phyloP scores from a whole-genome alignment of 2,329 filamentous ascomycete species.

The Endothia cerciana region DNA sequence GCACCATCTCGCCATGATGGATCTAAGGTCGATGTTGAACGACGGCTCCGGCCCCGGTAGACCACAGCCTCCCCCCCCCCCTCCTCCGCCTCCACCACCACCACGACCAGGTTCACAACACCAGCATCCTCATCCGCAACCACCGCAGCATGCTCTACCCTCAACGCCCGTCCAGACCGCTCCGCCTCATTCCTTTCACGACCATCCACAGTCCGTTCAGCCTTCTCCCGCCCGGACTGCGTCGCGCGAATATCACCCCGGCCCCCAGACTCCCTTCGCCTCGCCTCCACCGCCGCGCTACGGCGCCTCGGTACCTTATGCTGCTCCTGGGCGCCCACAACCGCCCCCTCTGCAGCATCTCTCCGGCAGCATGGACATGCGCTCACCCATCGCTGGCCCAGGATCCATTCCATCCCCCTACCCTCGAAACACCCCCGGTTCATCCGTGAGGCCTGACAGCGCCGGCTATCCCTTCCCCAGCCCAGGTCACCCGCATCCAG shows the following conservation, averaged over 20 bases:
- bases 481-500: slow-evolving; percentile 41
- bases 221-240: slow-evolving; percentile 52
- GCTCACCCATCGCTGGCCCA: slow-evolving; percentile 53
- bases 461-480: slow-evolving; percentile 56
- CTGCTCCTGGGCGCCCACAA: slow-evolving; percentile 41
- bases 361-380: slow-evolving; percentile 49
- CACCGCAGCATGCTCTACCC: slow-evolving; percentile 36
- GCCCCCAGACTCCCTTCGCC: slow-evolving; percentile 37
- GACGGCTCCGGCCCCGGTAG: slow-evolving; percentile 45
- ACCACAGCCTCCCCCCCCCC: slow-evolving; percentile 21
- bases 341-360: slow-evolving; percentile 53
- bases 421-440: slow-evolving; percentile 55
- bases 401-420: slow-evolving; percentile 54
- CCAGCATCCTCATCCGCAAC: slow-evolving; percentile 34
- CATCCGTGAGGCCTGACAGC: slow-evolving; percentile 45
- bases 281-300: slow-evolving; percentile 29
- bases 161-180: slow-evolving; percentile 46
- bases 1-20: slow-evolving; percentile 43
- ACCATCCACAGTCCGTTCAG: slow-evolving; percentile 53
- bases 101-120: slow-evolving; percentile 22
- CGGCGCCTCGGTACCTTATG: slow-evolving; percentile 41
- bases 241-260: slow-evolving; percentile 49
- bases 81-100: slow-evolving; percentile 33
- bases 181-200: slow-evolving; percentile 53
- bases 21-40: slow-evolving; percentile 60